Evolutionary conservation across 176 grass and related monocot genomes (phyloP).

Genomic region (Rhynchospora pubera): DNA sequence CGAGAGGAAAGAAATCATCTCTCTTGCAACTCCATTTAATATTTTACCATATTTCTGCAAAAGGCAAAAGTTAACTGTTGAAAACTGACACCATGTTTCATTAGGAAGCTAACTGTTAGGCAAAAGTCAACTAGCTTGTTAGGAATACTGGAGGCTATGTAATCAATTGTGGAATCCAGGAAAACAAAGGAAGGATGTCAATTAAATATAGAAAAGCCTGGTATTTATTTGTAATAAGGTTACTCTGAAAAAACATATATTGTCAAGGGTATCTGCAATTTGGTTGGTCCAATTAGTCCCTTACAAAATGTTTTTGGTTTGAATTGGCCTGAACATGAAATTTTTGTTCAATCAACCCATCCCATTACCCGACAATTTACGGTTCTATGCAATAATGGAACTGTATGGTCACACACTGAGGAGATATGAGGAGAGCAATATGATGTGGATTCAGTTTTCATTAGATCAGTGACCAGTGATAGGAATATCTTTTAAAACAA

Average conservation of each 20-base stretch:
- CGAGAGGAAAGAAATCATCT: neutral
- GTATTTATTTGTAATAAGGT: neutral
- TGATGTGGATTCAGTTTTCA: neutral
- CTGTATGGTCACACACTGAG: neutral
- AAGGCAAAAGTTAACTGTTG: neutral
- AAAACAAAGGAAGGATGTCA: neutral
- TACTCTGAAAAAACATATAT: neutral
- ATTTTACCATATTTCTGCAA: neutral
- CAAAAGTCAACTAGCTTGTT: neutral
- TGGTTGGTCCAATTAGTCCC: neutral
- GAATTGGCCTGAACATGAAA: neutral
- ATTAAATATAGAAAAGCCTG: neutral
- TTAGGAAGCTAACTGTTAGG: neutral
- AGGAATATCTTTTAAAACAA: neutral
- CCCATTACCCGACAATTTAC: neutral
- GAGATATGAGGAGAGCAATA: neutral
- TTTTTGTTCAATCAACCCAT: neutral
- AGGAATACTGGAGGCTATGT: neutral
- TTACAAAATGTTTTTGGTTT: neutral
- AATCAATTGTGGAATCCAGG: neutral
- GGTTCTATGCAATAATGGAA: neutral
- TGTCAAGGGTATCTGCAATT: neutral
- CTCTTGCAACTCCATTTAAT: neutral
- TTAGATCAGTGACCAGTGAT: neutral
- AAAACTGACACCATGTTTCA: neutral